Evolutionary conservation across 2,329 filamentous ascomycete species (phyloP).

Genomic region (Clarireedia homoeocarpa): DNA sequence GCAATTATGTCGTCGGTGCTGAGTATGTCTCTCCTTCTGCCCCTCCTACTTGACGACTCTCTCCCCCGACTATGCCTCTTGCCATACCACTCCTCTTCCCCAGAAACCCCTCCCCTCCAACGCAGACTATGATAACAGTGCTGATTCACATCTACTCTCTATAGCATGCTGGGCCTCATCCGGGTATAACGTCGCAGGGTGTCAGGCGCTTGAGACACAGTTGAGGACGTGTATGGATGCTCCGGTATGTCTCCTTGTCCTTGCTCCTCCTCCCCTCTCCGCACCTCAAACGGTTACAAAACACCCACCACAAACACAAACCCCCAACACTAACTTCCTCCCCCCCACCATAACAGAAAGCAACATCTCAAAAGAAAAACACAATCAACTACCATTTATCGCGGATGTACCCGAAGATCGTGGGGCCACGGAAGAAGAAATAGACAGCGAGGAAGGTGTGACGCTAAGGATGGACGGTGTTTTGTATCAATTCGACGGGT

Average conservation of each 20-base stretch:
- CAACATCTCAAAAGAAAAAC: constrained; percentile 54
- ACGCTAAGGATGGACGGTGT: background rate
- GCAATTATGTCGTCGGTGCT: constrained; percentile 59
- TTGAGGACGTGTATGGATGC: constrained; percentile 73
- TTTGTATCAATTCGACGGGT: background rate
- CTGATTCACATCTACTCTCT: background rate
- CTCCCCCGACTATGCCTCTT: no score
- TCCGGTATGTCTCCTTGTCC: constrained; percentile 43
- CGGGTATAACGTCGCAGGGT: constrained; percentile 56
- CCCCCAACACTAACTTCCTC: constrained; percentile 4
- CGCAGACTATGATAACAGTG: background rate
- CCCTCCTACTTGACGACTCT: background rate
- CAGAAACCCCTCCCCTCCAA: no score
- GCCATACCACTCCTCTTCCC: no score
- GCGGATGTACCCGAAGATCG: constrained; percentile 67
- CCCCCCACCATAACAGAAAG: constrained; percentile 38
- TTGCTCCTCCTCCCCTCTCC: background rate
- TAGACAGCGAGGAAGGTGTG: constrained; percentile 22
- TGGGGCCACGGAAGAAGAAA: constrained; percentile 61
- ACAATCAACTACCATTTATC: constrained; percentile 87
- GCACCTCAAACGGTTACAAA: no score
- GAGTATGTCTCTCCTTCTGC: constrained; percentile 39
- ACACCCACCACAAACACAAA: no score
- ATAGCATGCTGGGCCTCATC: constrained; percentile 79
- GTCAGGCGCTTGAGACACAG: constrained; percentile 50